These are phyloP conservation scores for Taiozyma sp. DNA, from an alignment of 1,139 yeast genomes.

Conservation along the genomic window DNA sequence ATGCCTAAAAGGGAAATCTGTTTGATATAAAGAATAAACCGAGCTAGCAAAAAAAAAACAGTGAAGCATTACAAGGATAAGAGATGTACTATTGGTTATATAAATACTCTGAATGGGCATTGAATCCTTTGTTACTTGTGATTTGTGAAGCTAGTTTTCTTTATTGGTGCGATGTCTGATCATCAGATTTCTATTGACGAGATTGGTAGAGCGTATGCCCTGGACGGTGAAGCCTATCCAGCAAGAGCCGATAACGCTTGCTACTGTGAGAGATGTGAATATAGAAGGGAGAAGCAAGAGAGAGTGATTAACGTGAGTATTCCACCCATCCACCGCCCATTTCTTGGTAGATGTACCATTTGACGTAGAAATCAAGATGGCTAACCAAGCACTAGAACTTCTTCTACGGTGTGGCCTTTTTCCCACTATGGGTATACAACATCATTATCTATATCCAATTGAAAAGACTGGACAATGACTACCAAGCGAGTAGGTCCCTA, in stretches of 20 bases:
- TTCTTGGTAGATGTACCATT: too few relatives aligned
- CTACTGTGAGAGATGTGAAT: conserved; percentile 18
- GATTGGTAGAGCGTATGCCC: background rate
- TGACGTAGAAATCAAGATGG: background rate
- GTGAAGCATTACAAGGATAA: background rate
- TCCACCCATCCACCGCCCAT: too few relatives aligned
- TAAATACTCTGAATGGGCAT: background rate
- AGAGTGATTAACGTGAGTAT: conserved; percentile 15
- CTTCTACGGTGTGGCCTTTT: conserved; percentile 16
- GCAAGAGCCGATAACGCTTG: conserved; percentile 11
- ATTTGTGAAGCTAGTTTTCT: background rate
- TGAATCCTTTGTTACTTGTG: background rate
- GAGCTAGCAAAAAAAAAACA: background rate
- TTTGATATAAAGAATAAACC: background rate
- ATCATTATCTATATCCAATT: conserved; percentile 5
- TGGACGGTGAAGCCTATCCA: background rate
- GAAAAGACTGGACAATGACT: conserved; percentile 1
- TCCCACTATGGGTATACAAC: conserved; percentile 18
- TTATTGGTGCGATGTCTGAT: background rate
- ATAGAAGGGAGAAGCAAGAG: conserved; percentile 6
- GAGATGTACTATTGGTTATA: background rate
- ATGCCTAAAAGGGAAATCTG: conserved; percentile 14
- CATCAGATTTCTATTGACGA: background rate
- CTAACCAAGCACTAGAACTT: conserved; percentile 11
- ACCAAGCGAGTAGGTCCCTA: conserved; percentile 14